Conservation (phyloP, 345 rosid genomes). For the Syzygium aqueum region DNA sequence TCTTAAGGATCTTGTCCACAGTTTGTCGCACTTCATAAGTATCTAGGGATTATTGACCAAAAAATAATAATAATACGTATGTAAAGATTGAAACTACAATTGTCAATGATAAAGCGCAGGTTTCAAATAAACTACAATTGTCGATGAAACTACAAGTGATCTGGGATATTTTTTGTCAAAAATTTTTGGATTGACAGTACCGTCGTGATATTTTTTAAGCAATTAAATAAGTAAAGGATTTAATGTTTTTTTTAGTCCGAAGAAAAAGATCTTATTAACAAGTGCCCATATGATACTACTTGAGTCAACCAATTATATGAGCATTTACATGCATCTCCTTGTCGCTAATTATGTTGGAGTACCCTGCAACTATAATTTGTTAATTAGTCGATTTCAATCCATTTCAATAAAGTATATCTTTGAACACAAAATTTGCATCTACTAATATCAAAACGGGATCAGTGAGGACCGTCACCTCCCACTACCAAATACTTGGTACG, state of each 20-base stretch:
- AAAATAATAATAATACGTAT: not conserved
- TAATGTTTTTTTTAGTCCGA: not conserved
- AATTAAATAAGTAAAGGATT: not conserved
- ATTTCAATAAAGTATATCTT: not conserved
- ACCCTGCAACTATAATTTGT: not conserved
- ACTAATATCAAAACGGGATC: not conserved
- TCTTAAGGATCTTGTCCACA: not conserved
- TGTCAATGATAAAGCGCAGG: too few relatives aligned
- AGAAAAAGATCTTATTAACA: not conserved
- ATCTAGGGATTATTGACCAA: not conserved
- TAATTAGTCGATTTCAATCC: not conserved
- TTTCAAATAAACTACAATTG: not conserved
- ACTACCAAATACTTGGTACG: not conserved
- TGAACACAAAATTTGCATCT: not conserved
- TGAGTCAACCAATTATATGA: not conserved
- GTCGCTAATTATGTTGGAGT: not conserved
- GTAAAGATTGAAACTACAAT: not conserved
- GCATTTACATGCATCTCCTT: not conserved
- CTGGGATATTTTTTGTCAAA: not conserved
- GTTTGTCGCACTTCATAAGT: not conserved
- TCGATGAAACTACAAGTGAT: too few relatives aligned
- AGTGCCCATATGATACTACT: not conserved
- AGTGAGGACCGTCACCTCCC: rapidly evolving
- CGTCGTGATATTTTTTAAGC: not conserved
- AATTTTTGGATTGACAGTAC: not conserved